A percentile compares a stretch with the other conserved stretches of the same genome.
Evolutionary conservation across 345 rosid genomes (phyloP).

Genomic region (Populus deltoides): DNA sequence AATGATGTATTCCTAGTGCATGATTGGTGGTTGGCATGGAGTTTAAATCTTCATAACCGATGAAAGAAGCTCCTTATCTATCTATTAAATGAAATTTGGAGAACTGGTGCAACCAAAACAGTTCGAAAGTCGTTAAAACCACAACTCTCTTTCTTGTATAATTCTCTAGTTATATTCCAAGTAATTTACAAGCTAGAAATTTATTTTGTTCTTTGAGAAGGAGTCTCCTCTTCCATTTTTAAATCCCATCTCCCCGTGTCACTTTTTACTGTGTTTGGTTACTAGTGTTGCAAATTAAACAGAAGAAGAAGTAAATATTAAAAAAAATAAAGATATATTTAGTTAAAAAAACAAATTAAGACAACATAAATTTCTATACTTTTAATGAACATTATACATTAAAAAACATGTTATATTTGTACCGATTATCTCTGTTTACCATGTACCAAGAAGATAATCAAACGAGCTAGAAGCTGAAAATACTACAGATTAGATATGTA

Average conservation of each 20-base stretch:
- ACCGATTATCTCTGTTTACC: too few species aligned
- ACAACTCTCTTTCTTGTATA: neutral
- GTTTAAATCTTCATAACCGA: neutral
- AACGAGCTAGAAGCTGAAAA: neutral
- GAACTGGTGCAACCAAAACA: neutral
- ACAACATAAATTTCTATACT: too few species aligned
- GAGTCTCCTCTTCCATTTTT: too few species aligned
- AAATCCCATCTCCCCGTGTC: too few species aligned
- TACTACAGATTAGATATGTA: neutral
- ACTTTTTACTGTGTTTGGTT: too few species aligned
- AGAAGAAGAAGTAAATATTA: too few species aligned
- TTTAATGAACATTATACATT: too few species aligned
- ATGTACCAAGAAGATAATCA: too few species aligned
- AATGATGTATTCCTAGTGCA: neutral
- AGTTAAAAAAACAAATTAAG: too few species aligned
- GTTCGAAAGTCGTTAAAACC: neutral
- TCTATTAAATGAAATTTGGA: neutral
- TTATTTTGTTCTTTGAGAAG: neutral
- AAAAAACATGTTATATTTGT: too few species aligned
- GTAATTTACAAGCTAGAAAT: neutral
- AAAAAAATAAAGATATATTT: too few species aligned
- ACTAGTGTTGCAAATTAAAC: too few species aligned
- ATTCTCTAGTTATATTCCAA: neutral
- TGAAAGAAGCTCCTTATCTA: neutral
- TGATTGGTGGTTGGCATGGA: neutral